Conservation (phyloP, 2,329 filamentous ascomycete species). For the Phialophora tarda region DNA sequence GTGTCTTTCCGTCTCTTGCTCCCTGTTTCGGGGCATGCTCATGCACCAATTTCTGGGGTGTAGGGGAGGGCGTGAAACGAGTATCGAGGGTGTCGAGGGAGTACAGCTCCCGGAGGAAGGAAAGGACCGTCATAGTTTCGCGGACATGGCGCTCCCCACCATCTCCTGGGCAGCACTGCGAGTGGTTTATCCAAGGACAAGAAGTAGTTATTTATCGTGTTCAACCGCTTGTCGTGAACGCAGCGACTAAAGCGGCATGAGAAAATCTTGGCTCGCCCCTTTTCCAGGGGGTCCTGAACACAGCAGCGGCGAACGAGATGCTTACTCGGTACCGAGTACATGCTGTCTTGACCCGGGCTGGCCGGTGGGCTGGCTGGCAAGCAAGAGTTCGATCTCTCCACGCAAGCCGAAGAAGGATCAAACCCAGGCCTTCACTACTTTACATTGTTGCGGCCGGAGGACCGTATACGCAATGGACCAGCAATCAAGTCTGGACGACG, state of each 20-base stretch:
- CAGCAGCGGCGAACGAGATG: too few species aligned
- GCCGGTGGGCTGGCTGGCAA: neutral
- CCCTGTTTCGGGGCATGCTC: slow-evolving; percentile 51
- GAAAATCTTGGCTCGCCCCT: neutral
- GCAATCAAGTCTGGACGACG: slow-evolving; percentile 9
- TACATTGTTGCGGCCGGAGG: neutral
- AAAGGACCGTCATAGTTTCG: slow-evolving; percentile 29
- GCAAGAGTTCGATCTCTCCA: neutral
- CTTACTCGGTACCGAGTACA: too few species aligned
- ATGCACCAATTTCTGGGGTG: slow-evolving; percentile 66
- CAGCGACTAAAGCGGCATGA: neutral
- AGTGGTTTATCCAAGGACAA: neutral
- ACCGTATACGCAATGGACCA: slow-evolving; percentile 5
- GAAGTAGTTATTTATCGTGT: neutral
- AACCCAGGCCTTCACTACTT: neutral
- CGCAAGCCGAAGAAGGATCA: neutral
- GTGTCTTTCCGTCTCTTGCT: slow-evolving; percentile 41
- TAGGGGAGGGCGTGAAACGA: slow-evolving; percentile 72
- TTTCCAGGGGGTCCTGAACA: too few species aligned
- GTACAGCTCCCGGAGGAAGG: slow-evolving; percentile 61
- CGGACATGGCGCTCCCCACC: slow-evolving; percentile 12
- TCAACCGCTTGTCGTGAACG: slow-evolving; percentile 1
- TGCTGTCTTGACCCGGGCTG: too few species aligned
- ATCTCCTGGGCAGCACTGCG: neutral
- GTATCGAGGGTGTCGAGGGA: slow-evolving; percentile 72